These are phyloP conservation scores for Aphanomyces astaci DNA, from an alignment of 352 stramenopile genomes.

Conservation along the genomic window DNA sequence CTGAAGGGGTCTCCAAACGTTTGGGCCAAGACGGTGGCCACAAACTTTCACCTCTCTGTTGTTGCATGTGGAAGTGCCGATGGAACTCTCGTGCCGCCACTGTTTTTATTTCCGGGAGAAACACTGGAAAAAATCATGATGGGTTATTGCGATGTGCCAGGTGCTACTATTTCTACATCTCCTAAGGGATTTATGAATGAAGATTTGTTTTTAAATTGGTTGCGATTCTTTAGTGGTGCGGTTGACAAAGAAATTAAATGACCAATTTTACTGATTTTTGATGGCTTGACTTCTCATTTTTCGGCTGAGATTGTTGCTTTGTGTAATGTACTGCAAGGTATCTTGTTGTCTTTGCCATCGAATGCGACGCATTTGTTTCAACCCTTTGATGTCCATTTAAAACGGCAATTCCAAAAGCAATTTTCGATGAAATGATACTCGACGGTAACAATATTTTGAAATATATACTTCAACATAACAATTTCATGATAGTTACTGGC, in stretches of 20 bases:
- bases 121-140: neutral
- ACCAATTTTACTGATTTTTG: neutral
- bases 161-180: conserved; percentile 22
- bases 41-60: conserved; percentile 30
- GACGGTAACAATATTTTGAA: no score
- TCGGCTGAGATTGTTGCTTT: no score
- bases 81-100: conserved; percentile 13
- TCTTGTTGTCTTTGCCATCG: no score
- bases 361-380: neutral
- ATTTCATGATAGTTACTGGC: no score
- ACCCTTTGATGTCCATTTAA: neutral
- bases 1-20: conserved; percentile 25
- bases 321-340: no score
- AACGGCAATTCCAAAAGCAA: neutral
- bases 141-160: neutral
- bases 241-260: neutral
- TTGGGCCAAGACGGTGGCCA: conserved; percentile 14
- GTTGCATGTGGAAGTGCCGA: conserved; percentile 25
- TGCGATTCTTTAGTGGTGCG: neutral
- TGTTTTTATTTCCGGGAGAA: conserved; percentile 25
- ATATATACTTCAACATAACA: no score
- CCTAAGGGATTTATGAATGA: no score
- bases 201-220: conserved; percentile 15
- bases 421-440: neutral
- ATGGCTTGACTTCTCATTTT: neutral